Percentiles rank a stretch among this genome's conserved stretches.
Evolutionary conservation across 768 basidiomycete genomes (phyloP).

Genomic region (Lactarius tabidus): DNA sequence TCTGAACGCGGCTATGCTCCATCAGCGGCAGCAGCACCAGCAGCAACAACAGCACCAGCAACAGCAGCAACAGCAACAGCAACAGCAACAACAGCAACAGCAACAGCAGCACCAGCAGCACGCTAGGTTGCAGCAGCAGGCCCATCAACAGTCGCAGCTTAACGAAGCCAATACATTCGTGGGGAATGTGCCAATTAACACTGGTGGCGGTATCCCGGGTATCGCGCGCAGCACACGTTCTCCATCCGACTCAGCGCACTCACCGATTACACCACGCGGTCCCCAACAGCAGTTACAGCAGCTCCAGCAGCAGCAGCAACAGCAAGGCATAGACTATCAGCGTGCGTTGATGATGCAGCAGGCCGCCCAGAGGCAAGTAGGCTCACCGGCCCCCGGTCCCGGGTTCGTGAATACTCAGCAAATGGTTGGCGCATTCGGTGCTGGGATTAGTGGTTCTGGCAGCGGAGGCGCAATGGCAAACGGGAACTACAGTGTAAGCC

Average conservation of each 20-base stretch:
- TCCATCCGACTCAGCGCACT: slow-evolving; percentile 59
- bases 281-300: slow-evolving; percentile 29
- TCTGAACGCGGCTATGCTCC: slow-evolving; percentile 7
- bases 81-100: slow-evolving; percentile 32
- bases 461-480: slow-evolving; percentile 9
- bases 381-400: slow-evolving; percentile 9
- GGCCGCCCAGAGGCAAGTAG: neutral
- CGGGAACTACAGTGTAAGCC: slow-evolving; percentile 23
- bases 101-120: slow-evolving; percentile 47
- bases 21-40: slow-evolving; percentile 27
- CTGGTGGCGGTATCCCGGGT: slow-evolving; percentile 47
- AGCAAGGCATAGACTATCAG: slow-evolving; percentile 21
- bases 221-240: slow-evolving; percentile 73
- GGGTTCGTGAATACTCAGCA: slow-evolving; percentile 22
- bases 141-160: slow-evolving; percentile 25
- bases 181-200: slow-evolving; percentile 32
- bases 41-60: slow-evolving; percentile 23
- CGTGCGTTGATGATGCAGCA: slow-evolving; percentile 21
- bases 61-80: slow-evolving; percentile 21
- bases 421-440: slow-evolving; percentile 18
- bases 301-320: slow-evolving; percentile 30
- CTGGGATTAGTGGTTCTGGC: slow-evolving; percentile 6
- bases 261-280: slow-evolving; percentile 38
- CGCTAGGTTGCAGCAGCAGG: slow-evolving; percentile 35
- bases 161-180: slow-evolving; percentile 45